Percentiles rank a stretch among this genome's conserved stretches.
These are phyloP conservation scores for Butyriboletus regius DNA, from an alignment of 1,284 basidiomycete genomes.

Conservation along the genomic window DNA sequence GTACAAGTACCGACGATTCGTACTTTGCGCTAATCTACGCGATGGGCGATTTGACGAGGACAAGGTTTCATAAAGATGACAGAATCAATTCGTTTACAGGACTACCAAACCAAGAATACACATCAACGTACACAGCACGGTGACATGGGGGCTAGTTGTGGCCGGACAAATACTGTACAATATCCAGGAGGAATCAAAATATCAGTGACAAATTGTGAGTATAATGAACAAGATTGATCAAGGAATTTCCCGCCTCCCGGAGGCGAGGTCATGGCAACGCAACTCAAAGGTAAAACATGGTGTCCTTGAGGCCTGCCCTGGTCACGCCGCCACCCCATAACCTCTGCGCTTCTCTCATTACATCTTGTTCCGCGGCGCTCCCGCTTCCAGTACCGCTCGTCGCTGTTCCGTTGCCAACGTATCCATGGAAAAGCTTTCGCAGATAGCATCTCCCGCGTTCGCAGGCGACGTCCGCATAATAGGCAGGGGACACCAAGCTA, in stretches of 20 bases:
- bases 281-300: constrained; percentile 68
- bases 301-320: constrained; percentile 46
- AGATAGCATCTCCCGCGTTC: constrained; percentile 73
- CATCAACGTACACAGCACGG: not conserved
- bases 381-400: constrained; percentile 27
- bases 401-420: constrained; percentile 22
- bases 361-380: constrained; percentile 39
- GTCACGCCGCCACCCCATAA: constrained; percentile 55
- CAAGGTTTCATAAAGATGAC: no score
- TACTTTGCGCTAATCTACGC: not conserved
- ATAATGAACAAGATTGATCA: not conserved
- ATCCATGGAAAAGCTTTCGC: constrained; percentile 60
- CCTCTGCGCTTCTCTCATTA: constrained; percentile 45
- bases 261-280: not conserved
- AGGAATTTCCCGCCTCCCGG: not conserved
- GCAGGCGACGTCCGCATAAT: constrained; percentile 71
- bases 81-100: not conserved
- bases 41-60: not conserved
- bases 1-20: constrained; percentile 10
- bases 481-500: constrained; percentile 67
- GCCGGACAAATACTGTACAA: not conserved
- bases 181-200: not conserved
- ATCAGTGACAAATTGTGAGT: not conserved
- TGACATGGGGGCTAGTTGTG: not conserved
- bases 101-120: not conserved